These are phyloP conservation scores for Dalbergia cochinchinensis DNA, from an alignment of 306 rosid genomes.

Conservation along the genomic window DNA sequence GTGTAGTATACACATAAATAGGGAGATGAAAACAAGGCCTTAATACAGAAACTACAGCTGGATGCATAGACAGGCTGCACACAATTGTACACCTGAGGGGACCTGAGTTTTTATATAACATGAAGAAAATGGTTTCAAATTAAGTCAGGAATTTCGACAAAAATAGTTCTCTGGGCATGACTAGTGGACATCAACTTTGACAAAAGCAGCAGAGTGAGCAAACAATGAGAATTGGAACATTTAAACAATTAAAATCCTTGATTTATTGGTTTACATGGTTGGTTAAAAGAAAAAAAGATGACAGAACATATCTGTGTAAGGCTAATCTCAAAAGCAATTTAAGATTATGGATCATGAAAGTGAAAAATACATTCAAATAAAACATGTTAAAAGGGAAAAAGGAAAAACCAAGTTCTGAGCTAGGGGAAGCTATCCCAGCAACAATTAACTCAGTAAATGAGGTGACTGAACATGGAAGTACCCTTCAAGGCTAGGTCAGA, in stretches of 20 bases:
- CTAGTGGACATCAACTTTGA: slow-evolving; percentile 17
- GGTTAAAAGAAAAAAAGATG: slow-evolving; percentile 46
- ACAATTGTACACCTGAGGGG: slow-evolving; percentile 45
- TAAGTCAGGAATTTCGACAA: slow-evolving; percentile 21
- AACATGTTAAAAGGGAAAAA: slow-evolving; percentile 63
- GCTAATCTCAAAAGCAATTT: slow-evolving; percentile 59
- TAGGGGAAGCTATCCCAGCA: slow-evolving; percentile 60
- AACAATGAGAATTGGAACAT: slow-evolving; percentile 41
- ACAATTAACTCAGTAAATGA: slow-evolving; percentile 64
- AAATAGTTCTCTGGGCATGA: slow-evolving; percentile 38
- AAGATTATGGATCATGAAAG: slow-evolving; percentile 57
- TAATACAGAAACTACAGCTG: slow-evolving; percentile 51
- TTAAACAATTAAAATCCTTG: slow-evolving; percentile 54
- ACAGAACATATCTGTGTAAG: slow-evolving; percentile 52
- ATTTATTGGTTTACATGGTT: slow-evolving; percentile 67
- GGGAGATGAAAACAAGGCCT: slow-evolving; percentile 39
- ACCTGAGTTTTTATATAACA: slow-evolving; percentile 42
- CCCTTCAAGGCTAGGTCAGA: slow-evolving; percentile 65
- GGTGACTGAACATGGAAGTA: slow-evolving; percentile 58
- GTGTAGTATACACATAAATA: slow-evolving; percentile 35
- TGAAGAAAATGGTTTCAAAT: slow-evolving; percentile 25
- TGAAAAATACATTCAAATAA: slow-evolving; percentile 58
- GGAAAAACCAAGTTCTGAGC: slow-evolving; percentile 50
- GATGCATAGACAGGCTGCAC: slow-evolving; percentile 39
- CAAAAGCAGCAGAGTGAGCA: slow-evolving; percentile 17